Percentiles rank a stretch among this genome's conserved stretches.
phyloP scores from a whole-genome alignment of 345 rosid genomes.

The Cardamine chenopodiifolia region DNA sequence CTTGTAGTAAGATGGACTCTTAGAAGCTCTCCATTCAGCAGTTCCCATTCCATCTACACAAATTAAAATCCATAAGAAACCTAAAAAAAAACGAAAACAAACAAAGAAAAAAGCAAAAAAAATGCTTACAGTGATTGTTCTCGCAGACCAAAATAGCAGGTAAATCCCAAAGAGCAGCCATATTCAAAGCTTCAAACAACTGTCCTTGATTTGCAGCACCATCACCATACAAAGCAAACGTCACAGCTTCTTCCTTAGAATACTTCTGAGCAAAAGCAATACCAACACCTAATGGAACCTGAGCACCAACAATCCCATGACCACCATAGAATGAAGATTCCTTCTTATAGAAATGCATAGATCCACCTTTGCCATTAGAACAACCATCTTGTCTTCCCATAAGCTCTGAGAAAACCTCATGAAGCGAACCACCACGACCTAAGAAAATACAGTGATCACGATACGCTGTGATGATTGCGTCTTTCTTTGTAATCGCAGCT shows the following conservation, averaged over 20 bases:
- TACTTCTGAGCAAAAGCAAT: conserved; percentile 98
- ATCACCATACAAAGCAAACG: conserved; percentile 86
- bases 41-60: conserved; percentile 96
- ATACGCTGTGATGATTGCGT: conserved; percentile 83
- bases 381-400: conserved; percentile 93
- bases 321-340: conserved; percentile 83
- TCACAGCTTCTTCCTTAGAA: conserved; percentile 75
- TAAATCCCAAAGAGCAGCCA: conserved; percentile 94
- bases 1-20: conserved; percentile 87
- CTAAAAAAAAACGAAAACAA: neutral
- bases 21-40: conserved; percentile 98
- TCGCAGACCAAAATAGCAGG: conserved; percentile 92
- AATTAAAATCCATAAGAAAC: conserved; percentile 4
- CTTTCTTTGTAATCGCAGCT: conserved; percentile 86
- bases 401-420: conserved; percentile 79
- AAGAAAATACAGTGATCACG: conserved; percentile 89
- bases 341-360: conserved; percentile 97
- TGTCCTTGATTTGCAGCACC: conserved; percentile 99
- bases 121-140: conserved; percentile 84
- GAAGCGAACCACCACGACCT: conserved; percentile 81
- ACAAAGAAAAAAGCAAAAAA: neutral
- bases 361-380: conserved; percentile 92
- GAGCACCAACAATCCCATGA: conserved; percentile 98
- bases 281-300: conserved; percentile 92
- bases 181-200: conserved; percentile 91